These are phyloP conservation scores for Russula dissimulans DNA, from an alignment of 768 basidiomycete species.

Conservation along the genomic window DNA sequence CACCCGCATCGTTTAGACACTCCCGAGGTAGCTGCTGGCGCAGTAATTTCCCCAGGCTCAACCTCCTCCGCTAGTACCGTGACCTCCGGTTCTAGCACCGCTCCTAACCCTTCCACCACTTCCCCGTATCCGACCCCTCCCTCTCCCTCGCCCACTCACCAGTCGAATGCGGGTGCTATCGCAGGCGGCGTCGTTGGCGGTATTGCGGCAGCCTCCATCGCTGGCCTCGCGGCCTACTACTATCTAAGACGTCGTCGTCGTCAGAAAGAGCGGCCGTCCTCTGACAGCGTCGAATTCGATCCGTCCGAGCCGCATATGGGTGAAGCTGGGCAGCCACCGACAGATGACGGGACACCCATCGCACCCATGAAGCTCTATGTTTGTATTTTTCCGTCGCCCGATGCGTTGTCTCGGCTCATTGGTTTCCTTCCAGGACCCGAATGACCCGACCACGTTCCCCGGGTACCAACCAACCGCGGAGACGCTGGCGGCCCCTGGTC, in stretches of 20 bases:
- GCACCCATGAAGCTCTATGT: slow-evolving; percentile 4
- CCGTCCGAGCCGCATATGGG: background rate
- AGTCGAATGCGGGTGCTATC: background rate
- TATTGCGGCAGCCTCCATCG: background rate
- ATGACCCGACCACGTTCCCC: slow-evolving; percentile 2
- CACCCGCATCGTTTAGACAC: background rate
- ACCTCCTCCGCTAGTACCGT: background rate
- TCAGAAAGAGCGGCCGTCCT: background rate
- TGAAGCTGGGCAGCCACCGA: background rate
- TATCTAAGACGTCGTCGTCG: background rate
- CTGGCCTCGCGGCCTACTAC: background rate
- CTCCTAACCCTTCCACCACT: background rate
- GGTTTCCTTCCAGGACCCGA: background rate
- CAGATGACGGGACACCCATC: background rate
- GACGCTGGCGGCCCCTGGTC: background rate
- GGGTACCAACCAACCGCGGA: background rate
- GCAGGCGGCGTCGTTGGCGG: background rate
- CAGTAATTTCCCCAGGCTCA: background rate
- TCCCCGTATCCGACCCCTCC: background rate
- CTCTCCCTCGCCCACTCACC: background rate
- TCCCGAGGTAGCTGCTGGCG: background rate
- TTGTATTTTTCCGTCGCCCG: background rate
- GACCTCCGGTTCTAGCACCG: background rate
- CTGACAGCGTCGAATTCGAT: background rate
- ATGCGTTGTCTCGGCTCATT: no score